Conservation (phyloP, 2,329 filamentous ascomycete species). For the Dactylellina parvicollis region DNA sequence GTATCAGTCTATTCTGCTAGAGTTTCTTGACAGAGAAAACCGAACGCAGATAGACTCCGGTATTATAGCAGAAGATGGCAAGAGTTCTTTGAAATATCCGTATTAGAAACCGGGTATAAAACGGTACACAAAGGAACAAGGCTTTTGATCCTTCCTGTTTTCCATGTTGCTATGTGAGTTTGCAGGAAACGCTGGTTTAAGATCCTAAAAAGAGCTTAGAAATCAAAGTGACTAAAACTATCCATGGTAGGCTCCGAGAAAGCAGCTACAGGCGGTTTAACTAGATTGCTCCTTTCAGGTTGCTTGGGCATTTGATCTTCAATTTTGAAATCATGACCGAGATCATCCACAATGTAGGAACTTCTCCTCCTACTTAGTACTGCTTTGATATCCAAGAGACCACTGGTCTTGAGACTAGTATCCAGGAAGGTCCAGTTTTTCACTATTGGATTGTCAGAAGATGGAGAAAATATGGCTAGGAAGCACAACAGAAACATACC, state of each 20-base stretch:
- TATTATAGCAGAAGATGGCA: slow-evolving; percentile 67
- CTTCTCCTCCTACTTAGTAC: slow-evolving; percentile 69
- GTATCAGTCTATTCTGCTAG: slow-evolving; percentile 77
- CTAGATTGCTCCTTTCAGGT: slow-evolving; percentile 61
- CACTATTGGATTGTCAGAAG: slow-evolving; percentile 63
- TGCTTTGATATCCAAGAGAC: slow-evolving; percentile 62
- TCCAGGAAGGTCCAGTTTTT: slow-evolving; percentile 82
- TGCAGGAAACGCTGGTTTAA: too few species aligned
- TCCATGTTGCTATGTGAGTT: too few species aligned
- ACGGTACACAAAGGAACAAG: neutral
- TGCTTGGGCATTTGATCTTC: slow-evolving; percentile 58
- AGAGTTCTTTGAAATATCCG: slow-evolving; percentile 64
- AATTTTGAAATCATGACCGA: slow-evolving; percentile 63
- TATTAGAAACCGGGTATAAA: slow-evolving; percentile 18
- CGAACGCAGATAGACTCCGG: slow-evolving; percentile 76
- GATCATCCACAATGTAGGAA: slow-evolving; percentile 81
- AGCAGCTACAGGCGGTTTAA: slow-evolving; percentile 74
- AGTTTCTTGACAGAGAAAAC: slow-evolving; percentile 80
- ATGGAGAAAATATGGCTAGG: slow-evolving; percentile 25
- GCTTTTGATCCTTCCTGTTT: too few species aligned
- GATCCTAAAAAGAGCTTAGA: slow-evolving; percentile 65
- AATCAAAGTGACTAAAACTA: slow-evolving; percentile 92
- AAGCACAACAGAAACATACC: slow-evolving; percentile 65
- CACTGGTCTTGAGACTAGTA: slow-evolving; percentile 60
- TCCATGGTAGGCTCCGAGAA: slow-evolving; percentile 94